Evolutionary conservation across 768 basidiomycete genomes (phyloP).

Genomic region (Guyanaporus albipodus): DNA sequence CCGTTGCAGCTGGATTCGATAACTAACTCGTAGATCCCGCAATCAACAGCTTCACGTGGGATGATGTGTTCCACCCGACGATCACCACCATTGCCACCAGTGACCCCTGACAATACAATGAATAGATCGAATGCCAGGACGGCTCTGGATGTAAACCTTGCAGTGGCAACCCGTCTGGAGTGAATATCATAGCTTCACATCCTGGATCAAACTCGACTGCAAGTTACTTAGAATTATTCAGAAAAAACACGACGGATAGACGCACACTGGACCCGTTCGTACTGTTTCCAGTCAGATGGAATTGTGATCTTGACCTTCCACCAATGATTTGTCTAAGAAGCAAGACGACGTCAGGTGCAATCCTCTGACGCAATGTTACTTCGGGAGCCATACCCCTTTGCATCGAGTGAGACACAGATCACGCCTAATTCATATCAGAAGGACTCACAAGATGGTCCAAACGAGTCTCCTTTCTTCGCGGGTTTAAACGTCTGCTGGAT

Average conservation of each 20-base stretch:
- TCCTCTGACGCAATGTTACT: background rate
- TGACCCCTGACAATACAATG: slow-evolving; percentile 58
- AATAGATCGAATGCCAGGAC: background rate
- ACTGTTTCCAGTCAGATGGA: slow-evolving; percentile 73
- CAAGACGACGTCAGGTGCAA: slow-evolving; percentile 3
- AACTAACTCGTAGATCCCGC: slow-evolving; percentile 62
- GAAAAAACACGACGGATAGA: background rate
- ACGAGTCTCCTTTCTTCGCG: slow-evolving; percentile 84
- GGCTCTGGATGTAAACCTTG: slow-evolving; percentile 48
- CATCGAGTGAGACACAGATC: slow-evolving; percentile 4
- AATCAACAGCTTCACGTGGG: slow-evolving; percentile 56
- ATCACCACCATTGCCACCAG: slow-evolving; percentile 82
- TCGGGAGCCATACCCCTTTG: slow-evolving; percentile 45
- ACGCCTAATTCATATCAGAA: background rate
- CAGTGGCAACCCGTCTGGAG: slow-evolving; percentile 68
- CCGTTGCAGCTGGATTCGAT: slow-evolving; percentile 88
- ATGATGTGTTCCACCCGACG: slow-evolving; percentile 95
- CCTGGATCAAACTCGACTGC: slow-evolving; percentile 95
- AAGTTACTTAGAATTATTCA: background rate
- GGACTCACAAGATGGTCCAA: slow-evolving; percentile 89
- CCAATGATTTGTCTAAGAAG: slow-evolving; percentile 88
- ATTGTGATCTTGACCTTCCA: slow-evolving; percentile 83
- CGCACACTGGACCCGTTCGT: slow-evolving; percentile 85
- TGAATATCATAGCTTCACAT: slow-evolving; percentile 93
- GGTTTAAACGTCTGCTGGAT: slow-evolving; percentile 76